phyloP scores from a whole-genome alignment of 2,329 filamentous ascomycete genomes.

The Botrytis fragariae region DNA sequence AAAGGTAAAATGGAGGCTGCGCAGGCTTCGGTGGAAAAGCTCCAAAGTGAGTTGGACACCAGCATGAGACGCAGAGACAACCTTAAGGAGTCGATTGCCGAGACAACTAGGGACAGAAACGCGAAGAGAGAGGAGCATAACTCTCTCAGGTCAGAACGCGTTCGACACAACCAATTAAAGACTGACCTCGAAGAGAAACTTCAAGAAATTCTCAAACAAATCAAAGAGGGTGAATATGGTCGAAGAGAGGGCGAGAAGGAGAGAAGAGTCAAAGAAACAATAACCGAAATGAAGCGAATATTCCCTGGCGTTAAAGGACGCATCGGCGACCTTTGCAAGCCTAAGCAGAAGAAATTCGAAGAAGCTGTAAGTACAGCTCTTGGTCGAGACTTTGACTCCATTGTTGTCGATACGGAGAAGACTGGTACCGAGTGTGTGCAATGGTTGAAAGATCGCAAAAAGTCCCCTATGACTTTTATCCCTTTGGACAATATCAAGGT shows the following conservation, averaged over 20 bases:
- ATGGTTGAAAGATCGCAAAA: slow-evolving; percentile 86
- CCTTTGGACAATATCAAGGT: slow-evolving; percentile 97
- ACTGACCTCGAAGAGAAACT: slow-evolving; percentile 93
- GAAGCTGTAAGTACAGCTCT: slow-evolving; percentile 90
- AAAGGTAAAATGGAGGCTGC: slow-evolving; percentile 83
- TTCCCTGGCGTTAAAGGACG: slow-evolving; percentile 90
- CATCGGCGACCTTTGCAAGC: slow-evolving; percentile 86
- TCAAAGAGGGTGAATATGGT: slow-evolving; percentile 82
- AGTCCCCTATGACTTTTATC: slow-evolving; percentile 88
- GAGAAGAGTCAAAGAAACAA: slow-evolving; percentile 73
- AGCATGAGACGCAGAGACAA: slow-evolving; percentile 67
- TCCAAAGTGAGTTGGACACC: slow-evolving; percentile 67
- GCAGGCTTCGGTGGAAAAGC: slow-evolving; percentile 69
- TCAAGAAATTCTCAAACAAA: slow-evolving; percentile 72
- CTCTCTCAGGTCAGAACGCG: slow-evolving; percentile 76
- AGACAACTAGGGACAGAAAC: slow-evolving; percentile 75
- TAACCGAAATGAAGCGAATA: slow-evolving; percentile 82
- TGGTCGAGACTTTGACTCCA: slow-evolving; percentile 88
- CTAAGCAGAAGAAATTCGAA: slow-evolving; percentile 95
- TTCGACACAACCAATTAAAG: slow-evolving; percentile 74
- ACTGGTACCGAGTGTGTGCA: slow-evolving; percentile 91
- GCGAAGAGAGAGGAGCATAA: slow-evolving; percentile 90
- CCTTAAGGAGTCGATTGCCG: slow-evolving; percentile 61
- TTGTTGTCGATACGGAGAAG: slow-evolving; percentile 93
- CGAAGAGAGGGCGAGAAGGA: slow-evolving; percentile 84